Percentiles rank a stretch among this genome's conserved stretches.
phyloP scores from a whole-genome alignment of 2,329 filamentous ascomycete genomes.

The Phaeosphaeria sp. region DNA sequence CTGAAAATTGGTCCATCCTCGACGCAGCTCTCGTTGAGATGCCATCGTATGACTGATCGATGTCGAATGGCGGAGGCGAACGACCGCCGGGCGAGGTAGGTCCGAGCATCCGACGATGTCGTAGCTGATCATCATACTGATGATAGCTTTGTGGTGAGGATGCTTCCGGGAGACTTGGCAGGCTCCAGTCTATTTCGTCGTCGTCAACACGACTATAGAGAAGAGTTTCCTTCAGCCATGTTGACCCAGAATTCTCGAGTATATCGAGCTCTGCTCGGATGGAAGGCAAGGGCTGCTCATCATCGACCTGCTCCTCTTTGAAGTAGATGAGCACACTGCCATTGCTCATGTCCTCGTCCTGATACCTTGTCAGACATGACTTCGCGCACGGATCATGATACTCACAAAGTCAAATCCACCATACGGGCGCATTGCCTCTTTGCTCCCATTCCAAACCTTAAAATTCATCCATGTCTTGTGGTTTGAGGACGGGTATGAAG shows the following conservation, averaged over 20 bases:
- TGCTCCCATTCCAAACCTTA: slow-evolving; percentile 44
- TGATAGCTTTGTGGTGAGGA: slow-evolving; percentile 21
- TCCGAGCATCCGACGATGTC: slow-evolving; percentile 31
- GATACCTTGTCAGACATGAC: slow-evolving; percentile 4
- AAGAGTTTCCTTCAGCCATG: slow-evolving; percentile 46
- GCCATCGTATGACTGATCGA: slow-evolving; percentile 30
- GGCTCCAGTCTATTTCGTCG: slow-evolving; percentile 40
- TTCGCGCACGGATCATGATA: slow-evolving; percentile 1
- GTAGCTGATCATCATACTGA: slow-evolving; percentile 20
- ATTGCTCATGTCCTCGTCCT: slow-evolving; percentile 49
- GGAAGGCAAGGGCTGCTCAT: slow-evolving; percentile 45
- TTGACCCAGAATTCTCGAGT: slow-evolving; percentile 46
- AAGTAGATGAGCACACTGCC: slow-evolving; percentile 50
- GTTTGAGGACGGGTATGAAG: slow-evolving; percentile 24
- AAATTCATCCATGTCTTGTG: slow-evolving; percentile 46
- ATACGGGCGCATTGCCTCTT: slow-evolving; percentile 40
- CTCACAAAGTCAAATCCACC: slow-evolving; percentile 47
- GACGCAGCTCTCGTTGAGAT: slow-evolving; percentile 21
- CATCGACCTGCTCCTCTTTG: slow-evolving; percentile 46
- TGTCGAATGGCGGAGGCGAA: slow-evolving; percentile 40
- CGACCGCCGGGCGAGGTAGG: slow-evolving; percentile 33
- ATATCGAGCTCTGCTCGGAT: slow-evolving; percentile 44
- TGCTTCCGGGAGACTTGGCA: slow-evolving; percentile 31
- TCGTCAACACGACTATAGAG: slow-evolving; percentile 46
- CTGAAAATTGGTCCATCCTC: slow-evolving; percentile 21